These are phyloP conservation scores for Simmondsia chinensis DNA, from an alignment of 148 eudicot genomes.

Conservation along the genomic window DNA sequence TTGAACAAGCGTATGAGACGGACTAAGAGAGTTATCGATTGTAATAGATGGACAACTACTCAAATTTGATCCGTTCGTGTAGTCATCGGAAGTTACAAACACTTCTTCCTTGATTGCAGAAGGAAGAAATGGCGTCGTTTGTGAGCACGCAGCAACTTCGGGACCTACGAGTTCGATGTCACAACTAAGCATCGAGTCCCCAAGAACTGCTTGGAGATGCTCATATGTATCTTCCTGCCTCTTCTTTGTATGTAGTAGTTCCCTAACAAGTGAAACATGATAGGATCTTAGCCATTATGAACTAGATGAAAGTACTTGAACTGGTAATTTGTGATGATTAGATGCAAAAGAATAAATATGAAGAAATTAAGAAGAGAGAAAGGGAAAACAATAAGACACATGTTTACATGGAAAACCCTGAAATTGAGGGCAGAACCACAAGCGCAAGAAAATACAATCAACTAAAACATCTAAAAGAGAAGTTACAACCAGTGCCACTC, in stretches of 20 bases:
- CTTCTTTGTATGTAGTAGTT: slow-evolving; percentile 61
- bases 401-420: no score
- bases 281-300: background rate
- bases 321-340: no score
- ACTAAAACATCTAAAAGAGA: no score
- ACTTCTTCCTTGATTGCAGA: slow-evolving; percentile 30
- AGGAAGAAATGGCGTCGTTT: slow-evolving; percentile 36
- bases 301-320: no score
- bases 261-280: slow-evolving; percentile 31
- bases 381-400: background rate
- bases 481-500: no score
- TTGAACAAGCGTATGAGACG: slow-evolving; percentile 80
- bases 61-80: slow-evolving; percentile 5
- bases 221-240: slow-evolving; percentile 39
- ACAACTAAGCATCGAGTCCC: slow-evolving; percentile 28
- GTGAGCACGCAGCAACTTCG: slow-evolving; percentile 35
- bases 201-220: slow-evolving; percentile 20
- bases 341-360: no score
- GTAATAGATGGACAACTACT: slow-evolving; percentile 18
- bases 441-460: no score
- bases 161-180: slow-evolving; percentile 41
- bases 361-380: background rate
- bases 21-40: slow-evolving; percentile 75
- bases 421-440: no score
- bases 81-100: slow-evolving; percentile 22